A percentile compares a stretch with the other conserved stretches of the same genome.
Conservation (phyloP, 257 asterid species). For the Salvia hispanica region DNA sequence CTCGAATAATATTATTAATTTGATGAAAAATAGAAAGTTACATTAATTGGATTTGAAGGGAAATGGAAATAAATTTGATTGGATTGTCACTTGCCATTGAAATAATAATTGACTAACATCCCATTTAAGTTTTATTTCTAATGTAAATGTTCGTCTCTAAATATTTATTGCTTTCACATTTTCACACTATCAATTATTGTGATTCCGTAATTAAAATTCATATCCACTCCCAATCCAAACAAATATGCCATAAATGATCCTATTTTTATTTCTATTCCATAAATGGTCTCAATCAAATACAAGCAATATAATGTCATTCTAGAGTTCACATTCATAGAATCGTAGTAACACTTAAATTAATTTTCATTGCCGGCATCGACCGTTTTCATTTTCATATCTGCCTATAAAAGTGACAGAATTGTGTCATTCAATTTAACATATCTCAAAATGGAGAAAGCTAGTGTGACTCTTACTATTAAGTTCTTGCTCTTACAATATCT, state of each 20-base stretch:
- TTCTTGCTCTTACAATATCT: conserved; percentile 50
- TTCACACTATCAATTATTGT: conserved; percentile 18
- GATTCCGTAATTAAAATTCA: background rate
- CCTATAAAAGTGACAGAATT: conserved; percentile 28
- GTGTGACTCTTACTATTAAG: conserved; percentile 24
- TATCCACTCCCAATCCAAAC: background rate
- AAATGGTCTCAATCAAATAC: conserved; percentile 26
- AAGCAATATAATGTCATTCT: conserved; percentile 5
- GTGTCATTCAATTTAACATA: background rate
- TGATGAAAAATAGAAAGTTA: no score
- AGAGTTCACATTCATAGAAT: conserved; percentile 30
- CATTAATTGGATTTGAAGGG: background rate
- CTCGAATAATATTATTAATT: no score
- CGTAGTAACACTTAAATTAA: conserved; percentile 18
- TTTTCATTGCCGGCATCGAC: conserved; percentile 22
- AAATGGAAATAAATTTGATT: background rate
- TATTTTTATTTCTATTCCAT: background rate
- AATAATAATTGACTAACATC: background rate
- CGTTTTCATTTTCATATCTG: conserved; percentile 32
- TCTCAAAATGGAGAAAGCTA: conserved; percentile 34
- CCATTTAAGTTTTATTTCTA: background rate
- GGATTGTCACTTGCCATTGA: background rate
- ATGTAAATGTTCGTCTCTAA: background rate
- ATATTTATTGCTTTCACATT: conserved; percentile 25
- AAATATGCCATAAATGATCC: conserved; percentile 34